phyloP scores from a whole-genome alignment of 163 green algal genomes.

The Chlorella variabilis region DNA sequence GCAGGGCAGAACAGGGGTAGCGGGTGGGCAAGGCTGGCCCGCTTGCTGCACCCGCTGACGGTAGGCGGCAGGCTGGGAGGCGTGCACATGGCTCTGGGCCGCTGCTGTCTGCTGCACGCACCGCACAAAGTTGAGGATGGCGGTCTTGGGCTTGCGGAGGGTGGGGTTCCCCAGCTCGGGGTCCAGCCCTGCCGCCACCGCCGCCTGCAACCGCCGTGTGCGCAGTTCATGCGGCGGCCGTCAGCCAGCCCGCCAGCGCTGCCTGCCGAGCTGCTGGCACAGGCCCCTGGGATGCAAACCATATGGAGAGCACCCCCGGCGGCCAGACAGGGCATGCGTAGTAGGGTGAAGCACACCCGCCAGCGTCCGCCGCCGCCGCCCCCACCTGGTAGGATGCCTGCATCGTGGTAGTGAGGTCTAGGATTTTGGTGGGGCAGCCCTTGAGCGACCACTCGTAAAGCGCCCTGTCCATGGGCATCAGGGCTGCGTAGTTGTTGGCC shows the following conservation, averaged over 20 bases:
- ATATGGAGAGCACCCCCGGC: no score
- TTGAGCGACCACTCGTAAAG: constrained; percentile 26
- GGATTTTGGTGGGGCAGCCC: constrained; percentile 35
- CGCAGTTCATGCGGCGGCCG: not conserved
- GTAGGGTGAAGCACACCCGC: no score
- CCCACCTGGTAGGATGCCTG: constrained; percentile 16
- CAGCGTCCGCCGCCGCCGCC: not conserved
- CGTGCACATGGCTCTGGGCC: no score
- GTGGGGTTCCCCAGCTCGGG: constrained; percentile 37
- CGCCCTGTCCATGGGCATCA: not conserved
- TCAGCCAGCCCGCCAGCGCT: not conserved
- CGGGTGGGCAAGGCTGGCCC: no score
- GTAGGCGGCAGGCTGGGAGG: no score
- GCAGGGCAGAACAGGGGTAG: no score
- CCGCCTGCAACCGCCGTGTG: not conserved
- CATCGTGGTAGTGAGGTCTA: constrained; percentile 20
- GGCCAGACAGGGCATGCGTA: no score
- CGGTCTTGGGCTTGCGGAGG: constrained; percentile 36
- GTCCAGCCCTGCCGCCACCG: constrained; percentile 10
- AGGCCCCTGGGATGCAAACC: no score
- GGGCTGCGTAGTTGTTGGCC: not conserved
- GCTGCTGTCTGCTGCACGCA: not conserved
- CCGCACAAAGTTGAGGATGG: constrained; percentile 53
- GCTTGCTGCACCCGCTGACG: no score
- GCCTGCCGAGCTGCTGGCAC: no score